Conservation (phyloP, 768 basidiomycete genomes). For the Russula dissimulans region DNA sequence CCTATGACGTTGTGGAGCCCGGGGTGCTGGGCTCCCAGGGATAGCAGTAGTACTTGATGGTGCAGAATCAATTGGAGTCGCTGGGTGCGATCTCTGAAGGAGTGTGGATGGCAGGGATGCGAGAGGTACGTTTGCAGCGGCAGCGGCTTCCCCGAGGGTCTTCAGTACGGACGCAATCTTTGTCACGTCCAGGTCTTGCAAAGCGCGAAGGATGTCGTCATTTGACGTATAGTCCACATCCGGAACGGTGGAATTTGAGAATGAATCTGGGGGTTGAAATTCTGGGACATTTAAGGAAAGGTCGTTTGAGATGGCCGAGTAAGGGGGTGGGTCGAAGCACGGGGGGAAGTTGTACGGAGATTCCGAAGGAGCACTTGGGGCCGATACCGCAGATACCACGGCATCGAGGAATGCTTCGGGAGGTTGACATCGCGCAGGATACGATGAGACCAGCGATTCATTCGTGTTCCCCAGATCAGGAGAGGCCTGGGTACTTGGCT, state of each 20-base stretch:
- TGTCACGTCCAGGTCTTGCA: constrained; percentile 65
- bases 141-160: constrained; percentile 50
- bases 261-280: constrained; percentile 30
- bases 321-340: constrained; percentile 9
- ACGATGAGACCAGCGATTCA: constrained; percentile 10
- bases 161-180: constrained; percentile 62
- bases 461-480: background rate
- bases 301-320: background rate
- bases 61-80: background rate
- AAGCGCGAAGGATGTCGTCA: constrained; percentile 63
- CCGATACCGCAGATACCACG: constrained; percentile 56
- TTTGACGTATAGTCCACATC: constrained; percentile 44
- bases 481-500: background rate
- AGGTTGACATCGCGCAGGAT: background rate
- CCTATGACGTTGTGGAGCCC: constrained; percentile 1
- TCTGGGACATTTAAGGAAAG: background rate
- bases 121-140: constrained; percentile 32
- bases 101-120: constrained; percentile 8
- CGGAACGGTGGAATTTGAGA: constrained; percentile 20
- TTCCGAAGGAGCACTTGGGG: constrained; percentile 26
- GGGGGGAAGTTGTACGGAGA: constrained; percentile 23
- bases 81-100: constrained; percentile 2
- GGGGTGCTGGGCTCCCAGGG: background rate
- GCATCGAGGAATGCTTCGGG: constrained; percentile 53
- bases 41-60: background rate